Evolutionary conservation across 2,329 filamentous ascomycete species (phyloP), one percentile per base, ranked within the genome.

Genomic region (Thermomyces lanuginosus): DNA sequence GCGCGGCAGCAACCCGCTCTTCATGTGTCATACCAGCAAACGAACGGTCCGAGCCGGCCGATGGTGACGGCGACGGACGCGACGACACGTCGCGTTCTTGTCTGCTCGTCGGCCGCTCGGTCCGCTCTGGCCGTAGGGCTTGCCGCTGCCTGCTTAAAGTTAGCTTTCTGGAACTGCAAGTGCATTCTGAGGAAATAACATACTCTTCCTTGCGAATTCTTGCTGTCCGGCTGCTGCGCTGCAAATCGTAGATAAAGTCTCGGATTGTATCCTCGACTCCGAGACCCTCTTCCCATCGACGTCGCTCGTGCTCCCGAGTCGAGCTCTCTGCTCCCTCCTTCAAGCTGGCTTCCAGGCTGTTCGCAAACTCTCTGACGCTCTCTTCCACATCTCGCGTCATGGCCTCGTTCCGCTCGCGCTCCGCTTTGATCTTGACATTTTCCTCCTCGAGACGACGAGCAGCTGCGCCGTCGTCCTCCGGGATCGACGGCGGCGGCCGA

Each of bases 341-440:
- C 14, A 98, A 68, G 43, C 63, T 83, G 40, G 89, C 77, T 48
- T 95, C 84, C 26, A 98, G 71, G 35, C 81, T 73, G 23, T 67
- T 72, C 26, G 80, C 71, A 46, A 92, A 93, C 29, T 92, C 84
- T 15, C 75, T 75, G 23, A 95, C 84, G 43, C 84, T 92, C 22
- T 95, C 89, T 48, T 98, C 89, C 2, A 98, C 86, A 53, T 98
- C 89, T 28, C 73, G 74, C 13, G 92, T 86, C 86, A 98, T 93
- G 31, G 78, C 73, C 53, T 98, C 89, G 42, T 95, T 92, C 42
- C 81, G 80, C 48, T 95, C 86, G 42, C 79, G 79, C 46, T 98
- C 89, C 7, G 73, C 76, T 49, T 74, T 74, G 25, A 84, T 69
- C 39, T 74, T 76, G 36, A 78, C 72, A 40, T 64, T 89, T 55